These are phyloP conservation scores for Rhododendron ferrugineum DNA, from an alignment of 148 eudicot genomes.

Conservation along the genomic window DNA sequence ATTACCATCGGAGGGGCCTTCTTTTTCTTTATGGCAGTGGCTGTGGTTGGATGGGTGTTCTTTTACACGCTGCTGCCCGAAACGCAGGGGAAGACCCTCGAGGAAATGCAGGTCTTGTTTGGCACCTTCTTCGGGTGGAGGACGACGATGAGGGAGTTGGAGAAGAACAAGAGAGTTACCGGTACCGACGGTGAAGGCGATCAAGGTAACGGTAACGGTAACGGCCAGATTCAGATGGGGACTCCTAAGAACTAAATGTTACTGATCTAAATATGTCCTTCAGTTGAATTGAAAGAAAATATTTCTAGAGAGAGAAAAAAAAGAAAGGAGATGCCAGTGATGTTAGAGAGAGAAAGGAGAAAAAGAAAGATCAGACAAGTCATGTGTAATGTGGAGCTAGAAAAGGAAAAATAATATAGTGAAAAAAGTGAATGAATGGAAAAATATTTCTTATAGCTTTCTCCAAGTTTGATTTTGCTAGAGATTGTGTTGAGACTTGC, in stretches of 20 bases:
- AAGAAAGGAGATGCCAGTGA: background rate
- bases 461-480: background rate
- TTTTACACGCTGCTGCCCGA: constrained; percentile 58
- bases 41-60: constrained; percentile 46
- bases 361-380: background rate
- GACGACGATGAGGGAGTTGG: constrained; percentile 11
- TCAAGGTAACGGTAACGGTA: background rate
- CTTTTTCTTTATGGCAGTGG: constrained; percentile 46
- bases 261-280: background rate
- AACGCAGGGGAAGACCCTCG: constrained; percentile 59
- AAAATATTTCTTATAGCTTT: background rate
- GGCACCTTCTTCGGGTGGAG: constrained; percentile 44
- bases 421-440: background rate
- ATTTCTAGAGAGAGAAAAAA: background rate
- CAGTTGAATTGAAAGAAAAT: background rate
- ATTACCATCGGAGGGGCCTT: constrained; percentile 68
- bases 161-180: background rate
- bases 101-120: constrained; percentile 59
- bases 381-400: background rate
- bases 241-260: background rate
- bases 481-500: background rate
- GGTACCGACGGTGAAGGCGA: background rate
- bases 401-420: background rate
- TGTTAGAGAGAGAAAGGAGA: background rate
- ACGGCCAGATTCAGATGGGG: constrained; percentile 15